A percentile compares a stretch with the other conserved stretches of the same genome.
phyloP scores from a whole-genome alignment of 148 eudicot species.

The Polygonum maritimum region DNA sequence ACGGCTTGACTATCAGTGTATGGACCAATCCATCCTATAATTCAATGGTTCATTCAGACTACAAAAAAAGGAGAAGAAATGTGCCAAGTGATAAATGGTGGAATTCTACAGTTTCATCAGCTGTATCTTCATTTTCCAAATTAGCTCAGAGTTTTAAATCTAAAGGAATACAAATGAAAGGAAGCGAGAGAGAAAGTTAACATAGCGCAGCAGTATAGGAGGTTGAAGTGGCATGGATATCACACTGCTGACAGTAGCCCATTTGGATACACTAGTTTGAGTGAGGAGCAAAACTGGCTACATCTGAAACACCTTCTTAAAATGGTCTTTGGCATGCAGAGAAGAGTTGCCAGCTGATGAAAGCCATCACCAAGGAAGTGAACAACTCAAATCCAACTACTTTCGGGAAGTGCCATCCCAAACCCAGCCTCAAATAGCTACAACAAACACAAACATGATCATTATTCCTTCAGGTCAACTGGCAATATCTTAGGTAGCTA shows the following conservation, averaged over 20 bases:
- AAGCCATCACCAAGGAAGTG: constrained; percentile 80
- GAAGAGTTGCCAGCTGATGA: constrained; percentile 89
- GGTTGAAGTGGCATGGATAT: neutral
- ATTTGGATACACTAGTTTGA: neutral
- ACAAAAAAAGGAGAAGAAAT: neutral
- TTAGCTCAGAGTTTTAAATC: neutral
- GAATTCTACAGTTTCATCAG: neutral
- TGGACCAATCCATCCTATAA: neutral
- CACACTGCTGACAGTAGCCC: constrained; percentile 3
- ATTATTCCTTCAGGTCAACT: neutral
- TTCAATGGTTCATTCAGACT: neutral
- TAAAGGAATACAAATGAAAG: neutral
- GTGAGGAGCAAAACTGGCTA: constrained; percentile 5
- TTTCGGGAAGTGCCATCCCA: constrained; percentile 94
- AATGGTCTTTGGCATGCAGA: constrained; percentile 76
- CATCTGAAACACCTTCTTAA: constrained; percentile 15
- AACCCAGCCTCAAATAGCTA: constrained; percentile 76
- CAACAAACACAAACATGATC: constrained; percentile 11
- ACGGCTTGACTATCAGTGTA: neutral
- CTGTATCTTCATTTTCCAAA: constrained; percentile 3
- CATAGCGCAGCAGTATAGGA: neutral
- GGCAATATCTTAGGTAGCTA: neutral
- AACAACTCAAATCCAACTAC: constrained; percentile 79
- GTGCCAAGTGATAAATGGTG: neutral
- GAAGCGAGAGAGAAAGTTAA: neutral